Base-by-base conservation (phyloP, 1,284 basidiomycete species). In the Sanguinoderma infundibulare region DNA sequence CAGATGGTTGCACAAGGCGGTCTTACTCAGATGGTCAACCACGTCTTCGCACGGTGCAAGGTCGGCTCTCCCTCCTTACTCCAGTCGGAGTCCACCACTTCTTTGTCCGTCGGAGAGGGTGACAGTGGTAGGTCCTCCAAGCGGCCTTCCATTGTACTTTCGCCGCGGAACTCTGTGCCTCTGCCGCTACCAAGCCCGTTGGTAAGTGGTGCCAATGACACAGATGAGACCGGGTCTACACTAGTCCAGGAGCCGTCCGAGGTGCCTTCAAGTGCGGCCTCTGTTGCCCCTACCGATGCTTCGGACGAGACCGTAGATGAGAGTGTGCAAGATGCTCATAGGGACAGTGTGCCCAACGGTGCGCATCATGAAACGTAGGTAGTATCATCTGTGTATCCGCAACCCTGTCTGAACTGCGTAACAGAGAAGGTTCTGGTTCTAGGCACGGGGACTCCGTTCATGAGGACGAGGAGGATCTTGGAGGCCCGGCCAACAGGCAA, bases 1-100 rank as follows among this genome's bases (percentile, higher is more conserved):
- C 96, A 98, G 77, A 95, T 94, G 78, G 95, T 98, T 30, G 96
- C 96, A 9, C 96, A 98, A 76, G 96, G 96, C 22, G 95, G 96
- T 17, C 83, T 98, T 17, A 96, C 95, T 0, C 96, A 98, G 76
- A 98, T 98, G 90, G 95, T 98, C 1, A 92, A 97, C 70, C 95
- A 97, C 71, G 89, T 98, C 57, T 98, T 98, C 75, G 84, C 91
- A 8, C 85, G 96, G 28, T 92, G 91, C 70, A 79, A 81, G 66
- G 59, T 79, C 15, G 70, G 60, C 26, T 49, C 61, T 8, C 58
- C 67, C 17, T 51, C 63, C 5, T 36, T 69, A 4, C 67, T 70
- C 35, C 67, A 64, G 5, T 71, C 63, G 49, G 69, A 74, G 15
- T 72, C 73, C 24, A 69, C 61, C 20, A 53, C 67, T 9, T 71